Evolutionary conservation across 192 early-diverging fungal genomes (phyloP), one percentile per base, ranked within the genome.

Genomic region (Ambispora gerdemannii): DNA sequence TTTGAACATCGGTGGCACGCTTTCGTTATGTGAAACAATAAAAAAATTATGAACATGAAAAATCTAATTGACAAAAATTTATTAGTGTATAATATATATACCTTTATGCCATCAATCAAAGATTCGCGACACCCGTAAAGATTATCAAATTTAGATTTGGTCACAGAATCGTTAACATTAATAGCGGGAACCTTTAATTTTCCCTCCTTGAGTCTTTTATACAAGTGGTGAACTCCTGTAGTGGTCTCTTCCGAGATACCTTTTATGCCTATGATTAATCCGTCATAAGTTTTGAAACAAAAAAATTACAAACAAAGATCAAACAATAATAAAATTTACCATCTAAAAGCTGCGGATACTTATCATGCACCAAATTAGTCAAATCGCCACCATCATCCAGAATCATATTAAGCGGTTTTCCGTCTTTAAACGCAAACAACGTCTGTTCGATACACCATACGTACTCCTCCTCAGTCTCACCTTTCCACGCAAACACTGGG

Each of bases 141-240:
- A 91, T 98, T 98, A 86, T 98, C 96, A 78, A 98, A 98, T 90
- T 98, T 98, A 86, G 90, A 92, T 90, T 98, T 98, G 82, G 96
- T 95, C 77, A 98, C 96, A 30, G 95, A 97, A 89, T 97, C 94
- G 90, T 98, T 98, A 85, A 98, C 95, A 86, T 98, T 97, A 88
- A 98, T 98, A 81, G 96, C 93, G 61, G 96, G 95, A 72, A 98
- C 87, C 90, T 96, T 96, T 76, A 98, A 89, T 79, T 90, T 93
- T 83, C 90, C 89, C 56, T 96, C 93, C 84, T 92, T 93, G 69
- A 98, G 83, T 94, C 95, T 96, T 90, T 94, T 92, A 92, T 98
- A 97, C 82, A 98, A 86, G 86, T 95, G 88, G 92, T 97, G 96
- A 75, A 98, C 96, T 86, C 96, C 96, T 75, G 96, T 98, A 83